Evolutionary conservation across 2,329 filamentous ascomycete species (phyloP).

Genomic region (Fusarium pseudonygamai): DNA sequence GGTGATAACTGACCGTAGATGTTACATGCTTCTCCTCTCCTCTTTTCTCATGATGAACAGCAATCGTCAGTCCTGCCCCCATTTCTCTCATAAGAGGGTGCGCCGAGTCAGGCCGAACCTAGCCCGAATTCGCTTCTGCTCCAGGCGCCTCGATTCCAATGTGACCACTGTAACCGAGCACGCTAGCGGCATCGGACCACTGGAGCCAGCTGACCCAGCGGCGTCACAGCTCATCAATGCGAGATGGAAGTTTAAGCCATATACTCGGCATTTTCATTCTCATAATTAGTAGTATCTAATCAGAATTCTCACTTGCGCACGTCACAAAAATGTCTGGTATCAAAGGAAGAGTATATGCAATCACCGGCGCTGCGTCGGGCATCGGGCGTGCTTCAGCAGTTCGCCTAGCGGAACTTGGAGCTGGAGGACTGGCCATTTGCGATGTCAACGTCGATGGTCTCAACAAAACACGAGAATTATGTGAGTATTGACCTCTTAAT

Average conservation of each 20-base stretch:
- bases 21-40: no score
- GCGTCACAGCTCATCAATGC: not conserved
- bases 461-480: not conserved
- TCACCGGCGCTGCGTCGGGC: not conserved
- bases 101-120: not conserved
- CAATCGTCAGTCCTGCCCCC: not conserved
- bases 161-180: not conserved
- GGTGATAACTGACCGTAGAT: no score
- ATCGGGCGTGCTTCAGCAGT: not conserved
- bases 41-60: not conserved
- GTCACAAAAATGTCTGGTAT: not conserved
- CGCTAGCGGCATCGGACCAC: not conserved
- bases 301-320: fast-evolving
- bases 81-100: not conserved
- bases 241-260: not conserved
- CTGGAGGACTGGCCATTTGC: not conserved
- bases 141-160: not conserved
- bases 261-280: not conserved
- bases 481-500: not conserved
- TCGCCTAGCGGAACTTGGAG: not conserved
- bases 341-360: not conserved
- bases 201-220: not conserved
- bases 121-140: not conserved
- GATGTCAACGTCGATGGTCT: not conserved
- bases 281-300: not conserved